Percentiles rank a stretch among this genome's conserved stretches.
Conservation (phyloP, 495 filamentous ascomycete species). For the Hyaloscypha finlandica region DNA sequence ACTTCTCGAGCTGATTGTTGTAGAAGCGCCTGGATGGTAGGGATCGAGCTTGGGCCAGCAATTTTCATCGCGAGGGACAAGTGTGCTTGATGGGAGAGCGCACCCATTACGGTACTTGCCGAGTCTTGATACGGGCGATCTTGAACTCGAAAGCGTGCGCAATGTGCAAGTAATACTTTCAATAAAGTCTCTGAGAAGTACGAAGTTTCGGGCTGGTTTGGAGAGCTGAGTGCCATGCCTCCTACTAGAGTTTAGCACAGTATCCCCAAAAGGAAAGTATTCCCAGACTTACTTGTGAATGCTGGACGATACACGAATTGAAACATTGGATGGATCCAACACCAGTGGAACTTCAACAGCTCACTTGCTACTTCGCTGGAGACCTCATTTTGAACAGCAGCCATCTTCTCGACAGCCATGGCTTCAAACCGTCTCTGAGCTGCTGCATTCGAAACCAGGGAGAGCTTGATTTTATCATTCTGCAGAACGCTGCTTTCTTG, state of each 20-base stretch:
- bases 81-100: neutral
- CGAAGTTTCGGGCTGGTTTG: neutral
- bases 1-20: neutral
- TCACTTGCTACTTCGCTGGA: conserved; percentile 10
- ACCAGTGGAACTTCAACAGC: conserved; percentile 54
- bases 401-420: neutral
- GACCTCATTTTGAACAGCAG: conserved; percentile 19
- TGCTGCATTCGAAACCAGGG: conserved; percentile 8
- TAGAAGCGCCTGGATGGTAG: neutral
- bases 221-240: neutral
- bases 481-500: neutral
- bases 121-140: neutral
- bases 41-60: neutral
- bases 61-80: neutral
- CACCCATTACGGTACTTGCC: neutral
- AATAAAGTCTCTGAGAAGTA: neutral
- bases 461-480: neutral
- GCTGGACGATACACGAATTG: conserved; percentile 54
- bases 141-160: neutral
- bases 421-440: neutral
- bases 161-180: neutral
- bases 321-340: conserved; percentile 55
- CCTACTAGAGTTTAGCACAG: neutral
- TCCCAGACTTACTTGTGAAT: conserved; percentile 45
- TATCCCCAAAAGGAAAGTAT: too few relatives aligned